A percentile compares a stretch with the other conserved stretches of the same genome.
phyloP scores from a whole-genome alignment of 2,329 filamentous ascomycete species.

The Colletotrichum lini region DNA sequence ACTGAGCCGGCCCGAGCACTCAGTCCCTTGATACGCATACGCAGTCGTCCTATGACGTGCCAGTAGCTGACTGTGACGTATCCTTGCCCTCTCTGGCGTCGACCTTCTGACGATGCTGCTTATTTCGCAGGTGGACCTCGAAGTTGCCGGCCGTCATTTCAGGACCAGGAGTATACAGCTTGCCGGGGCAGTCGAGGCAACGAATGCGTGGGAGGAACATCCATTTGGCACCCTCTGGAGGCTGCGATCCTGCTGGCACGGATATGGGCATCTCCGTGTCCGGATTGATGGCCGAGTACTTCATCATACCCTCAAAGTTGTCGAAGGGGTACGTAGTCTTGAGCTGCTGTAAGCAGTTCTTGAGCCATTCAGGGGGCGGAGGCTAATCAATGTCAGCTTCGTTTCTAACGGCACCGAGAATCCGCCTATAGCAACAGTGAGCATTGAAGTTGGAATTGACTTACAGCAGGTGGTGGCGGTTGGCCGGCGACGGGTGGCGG shows the following conservation, averaged over 20 bases:
- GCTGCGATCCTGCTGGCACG: constrained; percentile 61
- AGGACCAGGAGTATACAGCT: constrained; percentile 92
- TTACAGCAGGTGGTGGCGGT: constrained; percentile 72
- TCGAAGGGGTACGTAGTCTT: constrained; percentile 82
- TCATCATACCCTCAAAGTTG: constrained; percentile 91
- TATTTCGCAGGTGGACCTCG: constrained; percentile 91
- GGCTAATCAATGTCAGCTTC: constrained; percentile 67
- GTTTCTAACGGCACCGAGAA: background rate
- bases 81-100: constrained; percentile 49
- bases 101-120: constrained; percentile 82
- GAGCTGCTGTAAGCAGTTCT: constrained; percentile 79
- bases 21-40: background rate
- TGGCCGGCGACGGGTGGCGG: constrained; percentile 72
- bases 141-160: constrained; percentile 91
- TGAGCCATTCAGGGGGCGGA: constrained; percentile 89
- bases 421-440: background rate
- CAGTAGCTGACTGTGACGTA: constrained; percentile 38
- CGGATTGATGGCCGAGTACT: constrained; percentile 85
- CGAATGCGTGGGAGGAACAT: constrained; percentile 91
- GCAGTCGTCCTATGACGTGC: constrained; percentile 12
- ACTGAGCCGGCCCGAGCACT: background rate
- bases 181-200: constrained; percentile 93
- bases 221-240: constrained; percentile 77
- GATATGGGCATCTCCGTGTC: constrained; percentile 77
- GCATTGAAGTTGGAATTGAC: constrained; percentile 48